Percentiles rank a stretch among this genome's conserved stretches.
Evolutionary conservation across 2,329 filamentous ascomycete species (phyloP).

Genomic region (Daldinia sp.): DNA sequence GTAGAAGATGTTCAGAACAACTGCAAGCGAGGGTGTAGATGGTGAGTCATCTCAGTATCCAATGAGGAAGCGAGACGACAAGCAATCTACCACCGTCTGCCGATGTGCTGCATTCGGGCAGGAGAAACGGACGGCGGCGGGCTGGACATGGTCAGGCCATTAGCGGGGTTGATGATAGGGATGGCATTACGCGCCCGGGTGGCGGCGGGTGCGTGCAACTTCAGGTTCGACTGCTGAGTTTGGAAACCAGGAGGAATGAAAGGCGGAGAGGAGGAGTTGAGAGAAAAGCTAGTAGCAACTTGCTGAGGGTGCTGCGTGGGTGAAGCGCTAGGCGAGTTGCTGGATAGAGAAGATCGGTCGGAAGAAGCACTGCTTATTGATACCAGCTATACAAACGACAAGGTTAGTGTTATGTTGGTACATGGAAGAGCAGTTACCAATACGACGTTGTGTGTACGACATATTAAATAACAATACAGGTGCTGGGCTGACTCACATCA

Average conservation of each 20-base stretch:
- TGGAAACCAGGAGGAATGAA: constrained; percentile 73
- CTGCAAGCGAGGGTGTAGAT: constrained; percentile 49
- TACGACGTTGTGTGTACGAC: not conserved
- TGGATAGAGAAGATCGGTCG: constrained; percentile 93
- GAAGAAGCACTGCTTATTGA: constrained; percentile 90
- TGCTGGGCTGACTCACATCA: constrained; percentile 71
- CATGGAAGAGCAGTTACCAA: not conserved
- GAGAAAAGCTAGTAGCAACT: constrained; percentile 78
- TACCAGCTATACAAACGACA: constrained; percentile 69
- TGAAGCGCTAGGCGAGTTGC: constrained; percentile 90
- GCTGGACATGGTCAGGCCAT: constrained; percentile 86
- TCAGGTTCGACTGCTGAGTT: constrained; percentile 71
- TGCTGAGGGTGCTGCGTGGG: constrained; percentile 88
- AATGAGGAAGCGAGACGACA: constrained; percentile 47
- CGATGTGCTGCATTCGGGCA: constrained; percentile 66
- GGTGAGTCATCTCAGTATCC: constrained; percentile 46
- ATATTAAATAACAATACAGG: constrained; percentile 6
- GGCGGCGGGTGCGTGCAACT: constrained; percentile 89
- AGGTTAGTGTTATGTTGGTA: constrained; percentile 19
- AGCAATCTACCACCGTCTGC: constrained; percentile 61
- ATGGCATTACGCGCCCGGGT: constrained; percentile 94
- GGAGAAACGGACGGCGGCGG: constrained; percentile 78
- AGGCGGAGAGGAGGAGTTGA: constrained; percentile 71
- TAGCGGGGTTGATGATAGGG: constrained; percentile 95
- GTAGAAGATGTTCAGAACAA: constrained; percentile 39